Percentiles rank a stretch among this genome's conserved stretches.
Evolutionary conservation across 495 filamentous ascomycete species (phyloP).

Genomic region (Ramalina intermedia): DNA sequence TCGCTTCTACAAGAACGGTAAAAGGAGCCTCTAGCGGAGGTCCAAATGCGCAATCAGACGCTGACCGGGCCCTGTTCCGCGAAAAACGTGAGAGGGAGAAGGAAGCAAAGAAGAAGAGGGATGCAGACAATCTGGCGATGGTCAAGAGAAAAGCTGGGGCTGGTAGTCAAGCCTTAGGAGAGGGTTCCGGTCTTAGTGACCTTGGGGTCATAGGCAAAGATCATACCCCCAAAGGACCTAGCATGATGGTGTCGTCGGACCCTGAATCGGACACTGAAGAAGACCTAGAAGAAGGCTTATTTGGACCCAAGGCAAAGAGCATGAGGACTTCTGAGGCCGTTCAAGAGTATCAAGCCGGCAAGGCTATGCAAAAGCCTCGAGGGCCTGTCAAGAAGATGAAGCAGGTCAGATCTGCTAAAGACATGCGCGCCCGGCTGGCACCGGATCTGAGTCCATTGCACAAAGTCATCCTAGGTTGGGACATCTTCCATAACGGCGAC

Average conservation of each 20-base stretch:
- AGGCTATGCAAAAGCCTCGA: conserved; percentile 33
- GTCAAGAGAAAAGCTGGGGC: conserved; percentile 40
- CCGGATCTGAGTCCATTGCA: conserved; percentile 81
- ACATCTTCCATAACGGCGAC: conserved; percentile 77
- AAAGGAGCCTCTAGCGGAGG: conserved; percentile 25
- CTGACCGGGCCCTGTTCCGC: conserved; percentile 37
- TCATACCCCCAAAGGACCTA: conserved; percentile 51
- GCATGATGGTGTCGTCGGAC: conserved; percentile 71
- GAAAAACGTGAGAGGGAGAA: conserved; percentile 57
- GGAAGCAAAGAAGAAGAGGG: conserved; percentile 57
- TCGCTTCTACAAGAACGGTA: conserved; percentile 7
- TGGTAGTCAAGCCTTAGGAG: conserved; percentile 46
- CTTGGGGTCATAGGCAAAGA: conserved; percentile 74
- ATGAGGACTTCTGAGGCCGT: conserved; percentile 30
- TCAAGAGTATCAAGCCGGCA: conserved; percentile 38
- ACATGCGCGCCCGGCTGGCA: conserved; percentile 83
- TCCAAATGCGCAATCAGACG: conserved; percentile 19
- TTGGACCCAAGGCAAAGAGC: conserved; percentile 32
- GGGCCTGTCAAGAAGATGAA: conserved; percentile 70
- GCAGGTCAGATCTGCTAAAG: conserved; percentile 62
- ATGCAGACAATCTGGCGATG: conserved; percentile 50
- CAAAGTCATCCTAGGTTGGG: conserved; percentile 75
- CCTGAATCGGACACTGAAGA: conserved; percentile 65
- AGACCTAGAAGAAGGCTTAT: conserved; percentile 47
- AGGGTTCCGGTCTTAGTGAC: conserved; percentile 63